Evolutionary conservation across 139 green algal genomes (phyloP).

Genomic region (Edaphochlamys debaryana): DNA sequence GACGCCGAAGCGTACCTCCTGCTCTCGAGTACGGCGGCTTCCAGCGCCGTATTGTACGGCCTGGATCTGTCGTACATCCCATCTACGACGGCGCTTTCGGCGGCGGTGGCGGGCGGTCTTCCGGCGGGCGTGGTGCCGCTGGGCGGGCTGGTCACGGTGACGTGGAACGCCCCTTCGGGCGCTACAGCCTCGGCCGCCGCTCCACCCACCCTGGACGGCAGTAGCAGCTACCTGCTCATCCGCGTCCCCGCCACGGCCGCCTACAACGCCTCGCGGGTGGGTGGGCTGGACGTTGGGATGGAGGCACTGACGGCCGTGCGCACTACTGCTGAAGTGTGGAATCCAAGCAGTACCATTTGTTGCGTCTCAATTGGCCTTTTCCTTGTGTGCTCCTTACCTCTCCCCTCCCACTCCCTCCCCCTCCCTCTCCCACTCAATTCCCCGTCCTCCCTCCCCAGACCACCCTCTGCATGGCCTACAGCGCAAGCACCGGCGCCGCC

Average conservation of each 20-base stretch:
- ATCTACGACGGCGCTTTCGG: neutral
- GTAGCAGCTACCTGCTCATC: slow-evolving; percentile 1
- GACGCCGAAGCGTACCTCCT: neutral
- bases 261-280: neutral
- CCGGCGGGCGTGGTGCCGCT: neutral
- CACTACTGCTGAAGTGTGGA: no score
- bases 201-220: neutral
- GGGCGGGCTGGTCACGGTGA: neutral
- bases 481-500: no score
- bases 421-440: no score
- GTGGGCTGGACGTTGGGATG: no score
- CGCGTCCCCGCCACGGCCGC: neutral
- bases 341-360: no score
- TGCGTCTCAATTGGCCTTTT: no score
- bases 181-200: neutral
- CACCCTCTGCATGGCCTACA: no score
- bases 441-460: no score
- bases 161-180: neutral
- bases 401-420: no score
- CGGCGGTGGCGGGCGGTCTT: neutral
- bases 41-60: neutral
- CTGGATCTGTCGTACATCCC: slow-evolving; percentile 12
- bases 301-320: no score
- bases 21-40: neutral
- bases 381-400: no score